Evolutionary conservation across 371 early-diverging fungal species (phyloP).

Genomic region (Thermomucor indicae-seudaticae): DNA sequence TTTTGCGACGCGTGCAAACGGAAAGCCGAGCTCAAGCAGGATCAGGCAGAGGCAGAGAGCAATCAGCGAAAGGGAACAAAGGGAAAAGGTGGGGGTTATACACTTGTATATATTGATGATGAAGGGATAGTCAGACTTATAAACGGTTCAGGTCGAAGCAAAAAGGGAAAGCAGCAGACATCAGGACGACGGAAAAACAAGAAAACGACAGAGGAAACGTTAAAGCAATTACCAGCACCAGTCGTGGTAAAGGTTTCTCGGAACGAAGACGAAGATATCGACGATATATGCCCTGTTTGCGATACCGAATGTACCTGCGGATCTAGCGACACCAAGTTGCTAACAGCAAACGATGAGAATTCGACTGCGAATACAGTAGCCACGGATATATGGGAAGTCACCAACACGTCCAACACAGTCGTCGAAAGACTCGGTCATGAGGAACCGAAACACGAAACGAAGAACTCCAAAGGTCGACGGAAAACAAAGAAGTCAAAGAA

Average conservation of each 20-base stretch:
- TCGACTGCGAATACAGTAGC: background rate
- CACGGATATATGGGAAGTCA: constrained; percentile 12
- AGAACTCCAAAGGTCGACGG: constrained; percentile 6
- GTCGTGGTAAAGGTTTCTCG: constrained; percentile 12
- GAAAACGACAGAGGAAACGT: background rate
- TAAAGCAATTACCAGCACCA: background rate
- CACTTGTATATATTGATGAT: no score
- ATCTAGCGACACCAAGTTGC: constrained; percentile 2
- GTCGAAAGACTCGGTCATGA: constrained; percentile 13
- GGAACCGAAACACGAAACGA: no score
- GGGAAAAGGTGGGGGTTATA: background rate
- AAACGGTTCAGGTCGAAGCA: constrained; percentile 3
- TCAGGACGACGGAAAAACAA: constrained; percentile 9
- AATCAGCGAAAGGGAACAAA: constrained; percentile 1
- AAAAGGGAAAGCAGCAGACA: no score
- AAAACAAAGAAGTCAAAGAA: constrained; percentile 12
- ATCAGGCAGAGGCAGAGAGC: background rate
- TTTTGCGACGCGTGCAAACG: constrained; percentile 40
- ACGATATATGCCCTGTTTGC: constrained; percentile 61
- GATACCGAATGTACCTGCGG: constrained; percentile 61
- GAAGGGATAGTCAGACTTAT: no score
- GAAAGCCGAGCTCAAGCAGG: background rate
- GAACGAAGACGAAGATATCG: constrained; percentile 39
- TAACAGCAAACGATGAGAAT: background rate
- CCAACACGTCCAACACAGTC: constrained; percentile 6